Evolutionary conservation across 1,284 basidiomycete species (phyloP).

Genomic region (Moesziomyces sp.): DNA sequence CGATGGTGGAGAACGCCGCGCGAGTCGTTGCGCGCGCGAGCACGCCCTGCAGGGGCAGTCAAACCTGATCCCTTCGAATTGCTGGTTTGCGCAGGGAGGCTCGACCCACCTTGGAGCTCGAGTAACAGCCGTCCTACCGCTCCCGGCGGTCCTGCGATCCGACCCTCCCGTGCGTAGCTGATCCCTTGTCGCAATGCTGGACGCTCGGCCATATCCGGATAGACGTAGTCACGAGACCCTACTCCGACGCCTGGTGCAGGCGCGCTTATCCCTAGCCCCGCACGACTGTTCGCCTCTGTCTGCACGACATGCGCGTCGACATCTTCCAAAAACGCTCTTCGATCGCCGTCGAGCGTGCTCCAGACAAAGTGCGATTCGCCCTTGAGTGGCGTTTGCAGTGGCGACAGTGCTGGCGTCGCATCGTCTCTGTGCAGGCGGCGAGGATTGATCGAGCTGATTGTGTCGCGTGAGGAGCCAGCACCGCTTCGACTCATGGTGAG

Average conservation of each 20-base stretch:
- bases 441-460: neutral
- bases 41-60: too few species aligned
- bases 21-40: too few species aligned
- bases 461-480: constrained; percentile 14
- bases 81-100: too few species aligned
- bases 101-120: constrained; percentile 1
- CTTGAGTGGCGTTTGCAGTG: constrained; percentile 10
- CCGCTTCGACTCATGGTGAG: constrained; percentile 7
- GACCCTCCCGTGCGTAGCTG: neutral
- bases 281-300: neutral
- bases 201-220: neutral
- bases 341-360: neutral
- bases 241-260: neutral
- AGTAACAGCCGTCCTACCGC: constrained; percentile 10
- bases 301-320: too few species aligned
- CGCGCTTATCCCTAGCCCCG: constrained; percentile 3
- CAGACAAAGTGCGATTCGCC: constrained; percentile 10
- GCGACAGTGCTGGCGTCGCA: neutral
- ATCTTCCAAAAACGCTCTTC: neutral
- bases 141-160: constrained; percentile 15
- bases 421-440: neutral
- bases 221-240: neutral
- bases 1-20: constrained; percentile 2
- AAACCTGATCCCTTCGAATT: too few species aligned
- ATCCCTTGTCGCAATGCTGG: neutral